Base-by-base conservation (phyloP, 495 filamentous ascomycete species). In the Hypomontagnella submonticulosa region DNA sequence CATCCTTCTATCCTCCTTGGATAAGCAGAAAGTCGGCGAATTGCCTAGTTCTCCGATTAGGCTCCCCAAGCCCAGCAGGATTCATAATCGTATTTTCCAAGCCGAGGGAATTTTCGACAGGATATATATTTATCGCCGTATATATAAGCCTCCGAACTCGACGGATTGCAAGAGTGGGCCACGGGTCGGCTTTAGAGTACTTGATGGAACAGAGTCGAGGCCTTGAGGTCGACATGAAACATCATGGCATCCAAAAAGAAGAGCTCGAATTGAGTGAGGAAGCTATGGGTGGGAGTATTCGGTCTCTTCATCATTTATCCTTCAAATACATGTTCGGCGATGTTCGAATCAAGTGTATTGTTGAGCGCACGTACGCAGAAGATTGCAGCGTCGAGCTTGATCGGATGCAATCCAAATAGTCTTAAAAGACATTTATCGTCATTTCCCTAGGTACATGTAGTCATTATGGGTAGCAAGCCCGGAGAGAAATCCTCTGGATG, bases 251-350 rank as follows among this genome's bases (percentile, higher is more conserved):
- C 6, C 27, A 50, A 5, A 36, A 57, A 1, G 40, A 37, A 11
- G 30, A 51, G 18, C 44, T 63, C 9, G 23, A 56, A 5, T 3
- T 63, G 6, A n/a, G 8, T 10, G 60, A 63, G 3, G 44, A 43
- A 23, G 18, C 6, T 30, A 15, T 16, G 4, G 30, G 36, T 13
- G 52, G 44, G n/a, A 36, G 33, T 9, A 10, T 38, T 61, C 38
- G 30, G 5, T 48, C 9, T 10, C 12, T 63, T 18, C 43, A 57
- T 15, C 12, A 37, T 30, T 3, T 63, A 51, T 50, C 51, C 12
- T 63, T 63, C 18, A 27, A 57, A 16, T 56, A 63, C 44, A 50
- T 57, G 30, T 63, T 50, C 16, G 59, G 59, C 10, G 59, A 63
- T 42, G 23, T 63, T 34, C 51, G 59, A 13, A 56, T 63, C 7